Conservation (phyloP, 169 alveolate genomes). For the Plasmodium blacklocki region DNA sequence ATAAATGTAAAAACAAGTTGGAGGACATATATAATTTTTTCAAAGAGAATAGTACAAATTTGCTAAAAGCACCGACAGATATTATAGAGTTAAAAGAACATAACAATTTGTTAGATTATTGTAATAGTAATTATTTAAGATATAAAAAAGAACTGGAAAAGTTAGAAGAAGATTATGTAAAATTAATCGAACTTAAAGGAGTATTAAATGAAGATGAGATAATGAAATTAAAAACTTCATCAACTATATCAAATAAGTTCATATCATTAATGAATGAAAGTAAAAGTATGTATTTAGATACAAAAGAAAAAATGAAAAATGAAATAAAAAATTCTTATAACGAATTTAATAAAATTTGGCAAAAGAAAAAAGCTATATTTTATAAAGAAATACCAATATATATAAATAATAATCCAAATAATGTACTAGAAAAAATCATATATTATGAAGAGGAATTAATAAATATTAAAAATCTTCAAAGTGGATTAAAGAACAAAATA, state of each 20-base stretch:
- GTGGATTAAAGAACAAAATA: slow-evolving; percentile 46
- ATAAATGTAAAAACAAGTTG: slow-evolving; percentile 55
- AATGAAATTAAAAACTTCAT: slow-evolving; percentile 65
- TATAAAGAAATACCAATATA: slow-evolving; percentile 72
- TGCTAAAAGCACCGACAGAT: slow-evolving; percentile 44
- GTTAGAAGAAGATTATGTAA: slow-evolving; percentile 68
- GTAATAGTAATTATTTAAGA: slow-evolving; percentile 37
- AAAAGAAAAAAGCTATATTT: slow-evolving; percentile 55
- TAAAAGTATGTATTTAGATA: slow-evolving; percentile 67
- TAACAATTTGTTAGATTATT: slow-evolving; percentile 36
- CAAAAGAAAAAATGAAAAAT: slow-evolving; percentile 74
- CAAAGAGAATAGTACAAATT: slow-evolving; percentile 54
- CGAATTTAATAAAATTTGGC: slow-evolving; percentile 76
- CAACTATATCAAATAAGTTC: slow-evolving; percentile 59
- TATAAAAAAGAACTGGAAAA: slow-evolving; percentile 56
- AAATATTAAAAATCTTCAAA: slow-evolving; percentile 40
- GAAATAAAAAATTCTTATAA: slow-evolving; percentile 73
- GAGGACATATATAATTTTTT: slow-evolving; percentile 61
- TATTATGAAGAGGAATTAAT: slow-evolving; percentile 67
- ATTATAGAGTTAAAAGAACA: slow-evolving; percentile 57
- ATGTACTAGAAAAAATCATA: slow-evolving; percentile 36
- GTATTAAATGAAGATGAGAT: slow-evolving; percentile 76
- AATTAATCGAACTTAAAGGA: slow-evolving; percentile 73
- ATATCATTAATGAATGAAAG: slow-evolving; percentile 56
- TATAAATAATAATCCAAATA: slow-evolving; percentile 57